phyloP scores from a whole-genome alignment of 345 rosid species.

The Tarenaya hassleriana region DNA sequence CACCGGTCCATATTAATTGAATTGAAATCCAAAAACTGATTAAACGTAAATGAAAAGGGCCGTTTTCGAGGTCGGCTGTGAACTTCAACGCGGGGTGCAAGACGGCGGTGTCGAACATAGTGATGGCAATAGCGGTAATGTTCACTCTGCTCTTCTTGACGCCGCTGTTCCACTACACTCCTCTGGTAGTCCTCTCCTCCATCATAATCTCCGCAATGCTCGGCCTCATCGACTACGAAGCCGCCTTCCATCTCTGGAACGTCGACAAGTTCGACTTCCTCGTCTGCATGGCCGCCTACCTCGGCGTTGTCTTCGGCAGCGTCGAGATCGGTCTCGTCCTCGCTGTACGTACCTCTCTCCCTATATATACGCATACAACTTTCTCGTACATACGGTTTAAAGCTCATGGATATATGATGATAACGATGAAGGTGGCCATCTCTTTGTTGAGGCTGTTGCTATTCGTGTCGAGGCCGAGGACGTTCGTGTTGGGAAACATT shows the following conservation, averaged over 20 bases:
- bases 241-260: slow-evolving; percentile 74
- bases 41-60: slow-evolving; percentile 41
- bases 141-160: slow-evolving; percentile 70
- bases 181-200: slow-evolving; percentile 81
- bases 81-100: slow-evolving; percentile 93
- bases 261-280: slow-evolving; percentile 84
- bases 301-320: slow-evolving; percentile 78
- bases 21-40: background rate
- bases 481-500: slow-evolving; percentile 63
- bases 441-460: slow-evolving; percentile 68
- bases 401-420: background rate
- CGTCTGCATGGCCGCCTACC: slow-evolving; percentile 70
- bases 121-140: slow-evolving; percentile 89
- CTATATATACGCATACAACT: background rate
- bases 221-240: slow-evolving; percentile 81
- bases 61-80: slow-evolving; percentile 91
- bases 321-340: slow-evolving; percentile 69
- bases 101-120: slow-evolving; percentile 80
- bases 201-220: slow-evolving; percentile 83
- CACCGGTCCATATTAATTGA: slow-evolving; percentile 1
- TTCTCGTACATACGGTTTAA: background rate
- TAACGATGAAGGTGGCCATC: slow-evolving; percentile 45
- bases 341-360: slow-evolving; percentile 41
- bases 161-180: slow-evolving; percentile 86
- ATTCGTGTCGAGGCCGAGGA: slow-evolving; percentile 74